Base-by-base conservation (phyloP, 768 basidiomycete species). In the Suillus clintonianus region DNA sequence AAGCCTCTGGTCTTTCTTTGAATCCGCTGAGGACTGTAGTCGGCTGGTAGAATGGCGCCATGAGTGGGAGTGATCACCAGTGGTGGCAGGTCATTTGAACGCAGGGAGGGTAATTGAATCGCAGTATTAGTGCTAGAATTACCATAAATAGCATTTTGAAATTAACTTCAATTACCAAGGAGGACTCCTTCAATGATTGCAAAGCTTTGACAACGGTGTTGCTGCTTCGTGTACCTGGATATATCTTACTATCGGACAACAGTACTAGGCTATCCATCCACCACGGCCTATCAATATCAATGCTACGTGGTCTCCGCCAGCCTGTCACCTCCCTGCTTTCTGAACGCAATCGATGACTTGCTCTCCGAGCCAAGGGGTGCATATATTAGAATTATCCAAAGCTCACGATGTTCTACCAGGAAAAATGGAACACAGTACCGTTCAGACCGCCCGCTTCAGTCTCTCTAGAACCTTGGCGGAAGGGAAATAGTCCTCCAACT, bases 1-100 rank as follows among this genome's bases (percentile, higher is more conserved):
- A 63, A n/a, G 76, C 69, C 59, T 78, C 72, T 8, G 76, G 65
- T 54, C 76, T 70, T 66, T 81, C 77, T 66, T 78, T 79, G 67
- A 77, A 68, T 61, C 77, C 72, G 17, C 59, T 64, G 42, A 79
- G 65, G 15, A 79, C 65, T 11, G 58, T 43, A 5, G 61, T 68
- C 10, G 76, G 72, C 11, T 60, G 41, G 27, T 67, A 62, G 56
- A 80, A 79, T 24, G 78, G 78, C 1, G 75, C 69, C 77, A 78
- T 79, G 39, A 30, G 6, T 57, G 14, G 24, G 22, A 27, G 17
- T 39, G 54, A 22, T 55, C 19, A 48, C 47, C n/a, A n/a, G n/a
- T 24, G 6, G 27, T 24, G 6, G 47, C 47, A 55, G 53, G 34
- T 36, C 54, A 15, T 27, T 27, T 45, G 43, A n/a, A 37, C 11